Percentiles rank a stretch among this genome's conserved stretches.
Evolutionary conservation across 2,329 filamentous ascomycete species (phyloP).

Genomic region (Arachnopeziza araneosa): DNA sequence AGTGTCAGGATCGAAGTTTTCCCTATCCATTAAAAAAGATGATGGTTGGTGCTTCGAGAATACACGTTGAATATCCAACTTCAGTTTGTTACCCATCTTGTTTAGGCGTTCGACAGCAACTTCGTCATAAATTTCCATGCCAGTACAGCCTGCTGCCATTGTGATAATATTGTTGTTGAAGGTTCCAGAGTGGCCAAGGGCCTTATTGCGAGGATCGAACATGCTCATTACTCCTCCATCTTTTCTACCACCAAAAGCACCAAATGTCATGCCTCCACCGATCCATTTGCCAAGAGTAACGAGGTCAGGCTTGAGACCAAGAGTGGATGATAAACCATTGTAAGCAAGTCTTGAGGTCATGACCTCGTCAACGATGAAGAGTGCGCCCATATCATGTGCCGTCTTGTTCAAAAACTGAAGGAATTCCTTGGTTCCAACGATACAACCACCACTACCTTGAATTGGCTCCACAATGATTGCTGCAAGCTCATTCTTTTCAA

Average conservation of each 20-base stretch:
- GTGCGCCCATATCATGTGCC: slow-evolving; percentile 36
- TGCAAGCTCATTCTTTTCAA: slow-evolving; percentile 35
- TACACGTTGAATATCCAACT: slow-evolving; percentile 3
- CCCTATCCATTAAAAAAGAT: background rate
- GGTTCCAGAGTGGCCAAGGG: slow-evolving; percentile 52
- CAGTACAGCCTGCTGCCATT: slow-evolving; percentile 46
- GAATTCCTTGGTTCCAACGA: slow-evolving; percentile 35
- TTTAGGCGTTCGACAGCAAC: slow-evolving; percentile 15
- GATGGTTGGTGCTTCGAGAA: slow-evolving; percentile 5
- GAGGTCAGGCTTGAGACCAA: slow-evolving; percentile 50
- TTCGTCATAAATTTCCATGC: slow-evolving; percentile 19
- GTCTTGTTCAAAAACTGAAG: slow-evolving; percentile 15
- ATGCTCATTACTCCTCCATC: slow-evolving; percentile 47
- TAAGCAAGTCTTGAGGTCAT: slow-evolving; percentile 57
- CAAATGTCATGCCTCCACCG: slow-evolving; percentile 61
- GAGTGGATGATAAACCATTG: slow-evolving; percentile 41
- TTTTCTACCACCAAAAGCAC: slow-evolving; percentile 56
- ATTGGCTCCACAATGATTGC: slow-evolving; percentile 59
- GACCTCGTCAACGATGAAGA: slow-evolving; percentile 68
- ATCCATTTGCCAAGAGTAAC: slow-evolving; percentile 62
- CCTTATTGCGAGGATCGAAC: slow-evolving; percentile 45
- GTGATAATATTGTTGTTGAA: slow-evolving; percentile 58
- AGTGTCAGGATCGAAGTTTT: background rate
- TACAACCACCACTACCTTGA: slow-evolving; percentile 57
- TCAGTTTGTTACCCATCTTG: slow-evolving; percentile 14